Conservation (phyloP, 768 basidiomycete species). For the Naganishia vishniacii region DNA sequence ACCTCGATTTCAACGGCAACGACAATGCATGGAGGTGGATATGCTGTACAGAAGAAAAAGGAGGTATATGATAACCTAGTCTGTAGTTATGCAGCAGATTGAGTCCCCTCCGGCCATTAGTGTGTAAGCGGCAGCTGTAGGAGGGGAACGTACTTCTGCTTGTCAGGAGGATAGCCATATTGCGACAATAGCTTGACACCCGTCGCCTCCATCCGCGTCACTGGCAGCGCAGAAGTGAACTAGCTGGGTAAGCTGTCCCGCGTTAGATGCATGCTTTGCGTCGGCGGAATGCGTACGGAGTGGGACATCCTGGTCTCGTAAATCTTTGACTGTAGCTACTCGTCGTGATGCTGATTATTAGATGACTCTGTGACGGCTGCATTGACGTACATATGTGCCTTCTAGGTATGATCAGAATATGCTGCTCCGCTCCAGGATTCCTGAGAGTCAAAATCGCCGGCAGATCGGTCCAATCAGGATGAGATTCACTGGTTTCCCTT, state of each 20-base stretch:
- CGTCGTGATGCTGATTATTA: neutral
- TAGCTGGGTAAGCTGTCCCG: too few relatives aligned
- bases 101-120: neutral
- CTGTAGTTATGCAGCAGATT: constrained; percentile 16
- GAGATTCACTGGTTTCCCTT: too few relatives aligned
- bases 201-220: constrained; percentile 12
- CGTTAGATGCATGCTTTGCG: neutral
- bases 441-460: constrained; percentile 13
- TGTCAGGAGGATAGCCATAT: constrained; percentile 29
- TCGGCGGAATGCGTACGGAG: constrained; percentile 29
- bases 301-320: constrained; percentile 33
- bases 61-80: constrained; percentile 46
- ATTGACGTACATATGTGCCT: constrained; percentile 33
- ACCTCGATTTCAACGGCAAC: constrained; percentile 32
- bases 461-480: too few relatives aligned
- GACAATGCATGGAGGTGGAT: constrained; percentile 44
- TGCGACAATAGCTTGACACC: constrained; percentile 26
- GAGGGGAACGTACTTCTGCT: neutral
- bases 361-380: too few relatives aligned
- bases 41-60: constrained; percentile 46
- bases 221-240: neutral
- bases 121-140: neutral
- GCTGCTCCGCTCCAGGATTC: constrained; percentile 35
- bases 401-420: constrained; percentile 42
- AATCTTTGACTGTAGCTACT: constrained; percentile 36